Evolutionary conservation across 2,329 filamentous ascomycete species (phyloP).

Genomic region (Talaromyces albobiverticillius): DNA sequence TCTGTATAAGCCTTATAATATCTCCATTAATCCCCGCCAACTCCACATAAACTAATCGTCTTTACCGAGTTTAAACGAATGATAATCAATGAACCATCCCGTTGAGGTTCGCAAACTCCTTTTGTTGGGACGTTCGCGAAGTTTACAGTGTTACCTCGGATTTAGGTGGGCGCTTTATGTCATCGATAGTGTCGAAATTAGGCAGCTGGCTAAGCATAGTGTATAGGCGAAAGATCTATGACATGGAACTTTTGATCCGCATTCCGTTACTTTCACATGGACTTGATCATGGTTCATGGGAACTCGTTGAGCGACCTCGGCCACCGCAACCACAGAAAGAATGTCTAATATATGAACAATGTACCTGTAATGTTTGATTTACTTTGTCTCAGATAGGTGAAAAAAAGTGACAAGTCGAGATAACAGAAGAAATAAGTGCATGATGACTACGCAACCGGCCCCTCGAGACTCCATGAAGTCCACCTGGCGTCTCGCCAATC

Average conservation of each 20-base stretch:
- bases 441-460: constrained; percentile 4
- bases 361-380: too few relatives aligned
- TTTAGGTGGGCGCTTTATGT: not conserved
- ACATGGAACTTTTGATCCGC: not conserved
- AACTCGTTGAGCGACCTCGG: constrained; percentile 1
- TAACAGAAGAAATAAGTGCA: not conserved
- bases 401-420: too few relatives aligned
- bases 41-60: not conserved
- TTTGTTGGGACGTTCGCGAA: not conserved
- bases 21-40: not conserved
- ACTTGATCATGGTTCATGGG: not conserved
- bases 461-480: constrained; percentile 42
- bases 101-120: not conserved
- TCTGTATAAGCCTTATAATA: not conserved
- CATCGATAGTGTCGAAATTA: not conserved
- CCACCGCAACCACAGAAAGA: not conserved
- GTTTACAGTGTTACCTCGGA: not conserved
- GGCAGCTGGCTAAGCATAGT: not conserved
- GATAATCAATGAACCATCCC: not conserved
- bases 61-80: not conserved
- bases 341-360: too few relatives aligned
- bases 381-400: too few relatives aligned
- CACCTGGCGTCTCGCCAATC: constrained; percentile 33
- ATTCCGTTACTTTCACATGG: not conserved
- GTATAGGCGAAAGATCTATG: too few relatives aligned